Percentiles rank a stretch among this genome's conserved stretches.
Conservation (phyloP, 2,329 filamentous ascomycete species). For the Penicillium sp. region DNA sequence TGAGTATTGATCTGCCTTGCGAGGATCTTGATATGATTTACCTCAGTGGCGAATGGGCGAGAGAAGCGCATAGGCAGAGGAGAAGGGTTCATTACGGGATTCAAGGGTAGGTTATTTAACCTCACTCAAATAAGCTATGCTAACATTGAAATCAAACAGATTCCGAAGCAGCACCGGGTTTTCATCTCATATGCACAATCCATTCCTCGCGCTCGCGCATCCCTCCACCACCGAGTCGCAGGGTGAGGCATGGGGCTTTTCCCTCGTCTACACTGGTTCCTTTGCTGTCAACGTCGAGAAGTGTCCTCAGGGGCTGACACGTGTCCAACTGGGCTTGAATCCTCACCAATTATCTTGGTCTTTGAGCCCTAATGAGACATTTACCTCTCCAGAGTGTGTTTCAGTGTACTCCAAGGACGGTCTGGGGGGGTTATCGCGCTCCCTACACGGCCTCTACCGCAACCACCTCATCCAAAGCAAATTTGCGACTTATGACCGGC, state of each 20-base stretch:
- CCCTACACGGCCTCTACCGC: constrained; percentile 62
- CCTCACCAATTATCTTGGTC: constrained; percentile 62
- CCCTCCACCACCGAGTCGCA: constrained; percentile 61
- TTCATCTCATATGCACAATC: constrained; percentile 65
- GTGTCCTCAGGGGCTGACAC: constrained; percentile 62
- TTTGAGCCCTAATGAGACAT: constrained; percentile 56
- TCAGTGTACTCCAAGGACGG: constrained; percentile 62
- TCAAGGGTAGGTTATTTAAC: constrained; percentile 48
- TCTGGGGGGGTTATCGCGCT: constrained; percentile 63
- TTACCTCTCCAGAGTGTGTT: constrained; percentile 64
- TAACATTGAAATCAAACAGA: background rate
- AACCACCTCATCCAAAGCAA: constrained; percentile 62
- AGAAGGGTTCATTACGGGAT: constrained; percentile 59
- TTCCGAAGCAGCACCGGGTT: constrained; percentile 65
- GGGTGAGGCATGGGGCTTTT: constrained; percentile 66
- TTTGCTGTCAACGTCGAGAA: constrained; percentile 64
- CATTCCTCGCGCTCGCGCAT: constrained; percentile 61
- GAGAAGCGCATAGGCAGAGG: constrained; percentile 58
- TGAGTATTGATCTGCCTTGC: constrained; percentile 63
- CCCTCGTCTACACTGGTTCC: constrained; percentile 65
- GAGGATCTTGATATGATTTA: constrained; percentile 64
- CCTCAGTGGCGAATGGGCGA: constrained; percentile 63
- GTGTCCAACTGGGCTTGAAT: constrained; percentile 63
- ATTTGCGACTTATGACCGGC: constrained; percentile 54
- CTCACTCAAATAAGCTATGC: too few species aligned